Evolutionary conservation across 1,284 basidiomycete genomes (phyloP).

Genomic region (Pseudozyma thailandica): DNA sequence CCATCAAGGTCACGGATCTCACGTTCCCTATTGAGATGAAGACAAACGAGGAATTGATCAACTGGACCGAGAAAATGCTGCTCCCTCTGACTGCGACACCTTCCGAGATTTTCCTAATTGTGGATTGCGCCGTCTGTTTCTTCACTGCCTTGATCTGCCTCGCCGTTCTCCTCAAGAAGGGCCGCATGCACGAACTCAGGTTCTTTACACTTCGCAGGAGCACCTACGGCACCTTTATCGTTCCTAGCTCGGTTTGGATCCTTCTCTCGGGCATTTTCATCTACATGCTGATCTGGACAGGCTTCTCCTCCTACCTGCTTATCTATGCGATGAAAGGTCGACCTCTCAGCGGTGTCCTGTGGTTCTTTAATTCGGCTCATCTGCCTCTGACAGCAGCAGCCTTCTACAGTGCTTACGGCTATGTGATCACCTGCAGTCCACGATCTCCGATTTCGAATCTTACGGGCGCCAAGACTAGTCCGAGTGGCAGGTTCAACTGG

Average conservation of each 20-base stretch:
- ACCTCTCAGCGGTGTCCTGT: no score
- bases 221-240: conserved; percentile 11
- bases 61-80: conserved; percentile 1
- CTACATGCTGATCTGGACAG: background rate
- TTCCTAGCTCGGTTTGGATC: conserved; percentile 18
- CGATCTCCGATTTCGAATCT: conserved; percentile 19
- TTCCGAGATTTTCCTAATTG: conserved; percentile 15
- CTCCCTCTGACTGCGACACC: conserved; percentile 5
- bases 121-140: conserved; percentile 12
- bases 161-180: conserved; percentile 13
- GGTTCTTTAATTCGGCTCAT: no score
- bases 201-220: conserved; percentile 12
- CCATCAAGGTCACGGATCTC: conserved; percentile 1
- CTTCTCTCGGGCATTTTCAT: background rate
- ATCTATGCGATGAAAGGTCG: background rate
- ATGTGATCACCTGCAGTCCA: conserved; percentile 27
- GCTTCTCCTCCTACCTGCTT: conserved; percentile 15
- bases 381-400: background rate
- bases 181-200: conserved; percentile 5
- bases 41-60: conserved; percentile 10
- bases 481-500: conserved; percentile 7
- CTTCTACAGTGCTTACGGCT: conserved; percentile 11
- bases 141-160: conserved; percentile 7
- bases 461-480: background rate
- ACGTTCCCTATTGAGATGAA: conserved; percentile 1